Base-by-base conservation (phyloP, 768 basidiomycete genomes). In the Suillus discolor region DNA sequence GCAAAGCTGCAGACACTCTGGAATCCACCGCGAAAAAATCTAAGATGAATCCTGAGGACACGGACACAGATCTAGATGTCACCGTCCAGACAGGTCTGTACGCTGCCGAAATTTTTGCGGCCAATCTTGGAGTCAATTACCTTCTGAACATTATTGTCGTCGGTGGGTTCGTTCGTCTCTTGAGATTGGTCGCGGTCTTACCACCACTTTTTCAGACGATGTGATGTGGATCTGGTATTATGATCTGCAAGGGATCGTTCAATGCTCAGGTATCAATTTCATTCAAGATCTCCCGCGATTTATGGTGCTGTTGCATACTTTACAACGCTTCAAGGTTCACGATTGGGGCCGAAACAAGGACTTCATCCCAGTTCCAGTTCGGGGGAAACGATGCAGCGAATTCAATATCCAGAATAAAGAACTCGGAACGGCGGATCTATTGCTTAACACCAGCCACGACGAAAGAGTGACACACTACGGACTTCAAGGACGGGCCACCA, bases 161-260 rank as follows among this genome's bases (percentile, higher is more conserved):
- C 23, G 47, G 47, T 49, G 13, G 11, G 23, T 49, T 23, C 23
- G 5, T 28, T 47, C 7, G 3, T 28, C 41, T 28, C 0, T 28
- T 4, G 3, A 2, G 8, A 28, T 23, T 11, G 8, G 8, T 47
- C 6, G 25, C 18, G 41, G 12, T 61, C 60, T 61, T 64, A 38
- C 12, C 9, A 18, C 3, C 1, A 5, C 7, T 15, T 15, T 38
- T 28, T 25, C 2, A 65, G 64, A 62, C 31, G 64, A 62, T 20
- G 11, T 62, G 2, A 12, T 65, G 2, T 65, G 39, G 42, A 39
- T 42, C 15, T 65, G 61, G 44, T 62, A 62, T 49, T 62, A 47
- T 28, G 60, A 65, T 31, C 47, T 12, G 0, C 54, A 55, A 1
- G 34, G 34, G 0, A 49, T 0, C 0, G 13, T 49, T 6, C 47